phyloP scores from a whole-genome alignment of 2,329 filamentous ascomycete genomes.

The Phaeoacremonium minimum region DNA sequence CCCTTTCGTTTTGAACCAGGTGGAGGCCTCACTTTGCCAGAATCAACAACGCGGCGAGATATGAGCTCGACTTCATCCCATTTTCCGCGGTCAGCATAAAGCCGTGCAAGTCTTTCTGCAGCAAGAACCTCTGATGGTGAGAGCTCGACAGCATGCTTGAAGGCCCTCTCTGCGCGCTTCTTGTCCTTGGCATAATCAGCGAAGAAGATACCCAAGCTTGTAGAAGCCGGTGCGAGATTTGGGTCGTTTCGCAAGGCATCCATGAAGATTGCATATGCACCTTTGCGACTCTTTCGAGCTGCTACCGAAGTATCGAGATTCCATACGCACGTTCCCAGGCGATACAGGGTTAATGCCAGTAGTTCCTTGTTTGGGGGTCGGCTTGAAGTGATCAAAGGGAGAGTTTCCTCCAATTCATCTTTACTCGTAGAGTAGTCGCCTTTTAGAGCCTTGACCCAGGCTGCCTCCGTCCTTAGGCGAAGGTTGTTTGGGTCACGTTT shows the following conservation, averaged over 20 bases:
- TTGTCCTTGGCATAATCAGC: constrained; percentile 86
- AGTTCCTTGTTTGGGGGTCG: constrained; percentile 60
- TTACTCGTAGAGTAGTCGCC: constrained; percentile 69
- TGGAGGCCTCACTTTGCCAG: constrained; percentile 84
- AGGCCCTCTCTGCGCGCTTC: constrained; percentile 82
- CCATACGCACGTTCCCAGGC: constrained; percentile 85
- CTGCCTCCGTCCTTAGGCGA: constrained; percentile 78
- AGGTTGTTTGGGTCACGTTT: constrained; percentile 69
- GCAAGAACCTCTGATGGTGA: constrained; percentile 82
- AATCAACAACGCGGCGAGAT: constrained; percentile 85
- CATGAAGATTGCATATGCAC: constrained; percentile 81
- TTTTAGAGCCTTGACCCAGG: constrained; percentile 85
- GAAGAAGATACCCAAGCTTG: constrained; percentile 85
- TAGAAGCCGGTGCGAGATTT: constrained; percentile 87
- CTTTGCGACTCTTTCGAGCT: constrained; percentile 73
- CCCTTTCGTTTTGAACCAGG: constrained; percentile 92
- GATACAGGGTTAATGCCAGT: constrained; percentile 81
- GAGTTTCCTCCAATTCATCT: constrained; percentile 64
- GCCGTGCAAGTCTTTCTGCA: constrained; percentile 78
- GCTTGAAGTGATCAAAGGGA: constrained; percentile 60
- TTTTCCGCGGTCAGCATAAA: constrained; percentile 85
- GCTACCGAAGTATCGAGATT: constrained; percentile 69
- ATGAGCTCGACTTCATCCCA: constrained; percentile 97
- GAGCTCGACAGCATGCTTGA: constrained; percentile 92
- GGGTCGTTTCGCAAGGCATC: constrained; percentile 80